Evolutionary conservation across 2,329 filamentous ascomycete genomes (phyloP).

Genomic region (Arthrobotrys entomopaga): DNA sequence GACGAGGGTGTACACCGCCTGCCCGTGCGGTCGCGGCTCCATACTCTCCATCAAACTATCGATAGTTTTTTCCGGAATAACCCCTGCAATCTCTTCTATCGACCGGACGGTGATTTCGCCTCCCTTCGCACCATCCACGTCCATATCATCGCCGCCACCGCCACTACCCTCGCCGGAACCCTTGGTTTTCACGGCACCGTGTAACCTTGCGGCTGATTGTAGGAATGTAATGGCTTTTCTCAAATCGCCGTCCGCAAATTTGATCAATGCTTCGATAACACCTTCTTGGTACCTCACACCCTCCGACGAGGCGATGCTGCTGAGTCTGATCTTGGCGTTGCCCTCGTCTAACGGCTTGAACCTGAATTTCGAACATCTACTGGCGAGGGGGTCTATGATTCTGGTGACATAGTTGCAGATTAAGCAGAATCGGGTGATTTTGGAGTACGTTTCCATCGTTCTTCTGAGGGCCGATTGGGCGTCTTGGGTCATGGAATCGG

Average conservation of each 20-base stretch:
- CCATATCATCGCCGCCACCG: constrained; percentile 74
- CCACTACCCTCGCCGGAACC: constrained; percentile 69
- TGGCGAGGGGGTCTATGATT: constrained; percentile 95
- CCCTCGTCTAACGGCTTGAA: constrained; percentile 95
- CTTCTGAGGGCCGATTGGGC: constrained; percentile 90
- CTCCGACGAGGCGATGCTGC: constrained; percentile 83
- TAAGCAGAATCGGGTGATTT: constrained; percentile 95
- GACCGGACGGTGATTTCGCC: constrained; percentile 76
- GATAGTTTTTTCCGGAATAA: constrained; percentile 82
- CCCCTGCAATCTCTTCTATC: constrained; percentile 94
- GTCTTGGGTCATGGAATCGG: constrained; percentile 98
- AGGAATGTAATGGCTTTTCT: constrained; percentile 95
- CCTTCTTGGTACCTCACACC: constrained; percentile 79
- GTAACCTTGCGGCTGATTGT: constrained; percentile 90
- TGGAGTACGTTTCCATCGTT: constrained; percentile 98
- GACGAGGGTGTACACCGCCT: constrained; percentile 73
- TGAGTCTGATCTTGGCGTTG: constrained; percentile 80
- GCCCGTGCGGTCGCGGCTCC: constrained; percentile 73
- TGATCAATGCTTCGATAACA: constrained; percentile 83
- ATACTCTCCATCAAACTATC: constrained; percentile 77
- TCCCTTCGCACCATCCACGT: constrained; percentile 64
- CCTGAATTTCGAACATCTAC: constrained; percentile 92
- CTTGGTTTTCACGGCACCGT: constrained; percentile 71
- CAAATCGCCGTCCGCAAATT: constrained; percentile 91
- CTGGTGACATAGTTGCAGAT: constrained; percentile 99